Evolutionary conservation across 148 eudicot species (phyloP).

Genomic region (Heliamphora exappendiculata): DNA sequence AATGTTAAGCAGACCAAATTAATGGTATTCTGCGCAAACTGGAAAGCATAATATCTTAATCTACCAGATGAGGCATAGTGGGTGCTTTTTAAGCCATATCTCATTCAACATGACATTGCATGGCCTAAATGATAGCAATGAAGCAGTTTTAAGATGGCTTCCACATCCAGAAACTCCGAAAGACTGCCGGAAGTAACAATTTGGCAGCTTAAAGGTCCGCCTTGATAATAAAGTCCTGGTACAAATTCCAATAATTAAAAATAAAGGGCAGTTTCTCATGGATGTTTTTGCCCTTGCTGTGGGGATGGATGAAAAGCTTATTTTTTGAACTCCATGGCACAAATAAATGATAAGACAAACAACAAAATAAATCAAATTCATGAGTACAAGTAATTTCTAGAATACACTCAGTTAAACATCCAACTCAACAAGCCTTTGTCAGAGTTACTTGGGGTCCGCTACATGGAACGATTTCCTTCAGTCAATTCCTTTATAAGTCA

Average conservation of each 20-base stretch:
- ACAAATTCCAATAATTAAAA: not conserved
- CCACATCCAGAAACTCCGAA: not conserved
- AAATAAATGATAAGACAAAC: not conserved
- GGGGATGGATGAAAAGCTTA: not conserved
- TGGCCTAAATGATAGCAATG: not conserved
- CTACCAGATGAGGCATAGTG: not conserved
- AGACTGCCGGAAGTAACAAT: not conserved
- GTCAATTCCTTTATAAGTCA: not conserved
- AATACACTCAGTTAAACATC: not conserved
- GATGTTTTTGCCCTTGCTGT: not conserved
- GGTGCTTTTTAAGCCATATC: not conserved
- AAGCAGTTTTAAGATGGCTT: not conserved
- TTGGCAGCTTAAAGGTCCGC: slow-evolving; percentile 1
- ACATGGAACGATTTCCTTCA: not conserved
- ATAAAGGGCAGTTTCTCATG: not conserved
- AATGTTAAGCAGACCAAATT: not conserved
- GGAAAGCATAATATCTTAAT: not conserved
- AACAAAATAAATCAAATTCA: not conserved
- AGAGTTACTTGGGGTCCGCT: not conserved
- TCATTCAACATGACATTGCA: not conserved
- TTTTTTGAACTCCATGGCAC: not conserved
- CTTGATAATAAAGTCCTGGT: not conserved
- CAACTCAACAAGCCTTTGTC: not conserved
- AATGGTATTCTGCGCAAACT: not conserved
- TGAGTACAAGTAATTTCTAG: not conserved